Base-by-base conservation (phyloP, 2,329 filamentous ascomycete genomes). In the Alternaria brassicae region DNA sequence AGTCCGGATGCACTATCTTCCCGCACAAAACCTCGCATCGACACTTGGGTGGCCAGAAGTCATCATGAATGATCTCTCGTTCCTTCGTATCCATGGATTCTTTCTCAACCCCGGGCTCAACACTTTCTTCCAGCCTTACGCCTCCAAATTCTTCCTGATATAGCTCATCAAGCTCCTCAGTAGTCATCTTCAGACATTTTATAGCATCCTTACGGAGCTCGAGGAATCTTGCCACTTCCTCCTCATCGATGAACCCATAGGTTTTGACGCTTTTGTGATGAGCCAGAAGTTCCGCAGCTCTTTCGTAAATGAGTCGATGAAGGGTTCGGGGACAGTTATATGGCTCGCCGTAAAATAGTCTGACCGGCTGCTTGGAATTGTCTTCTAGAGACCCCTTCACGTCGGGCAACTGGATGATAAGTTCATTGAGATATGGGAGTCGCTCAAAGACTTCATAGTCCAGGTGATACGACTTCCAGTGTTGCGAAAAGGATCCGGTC, bases 271-370 rank as follows among this genome's bases (percentile, higher is more conserved):
- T 32, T 0, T 42, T 13, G 39, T 66, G 65, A 0, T 30, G 34
- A 0, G 64, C 67, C 4, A 74, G 32, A 0, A 56, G 62, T 7
- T 65, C 53, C 0, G 72, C 71, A 2, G 63, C 56, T 2, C 60
- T 61, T 53, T 74, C 72, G 25, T 72, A 75, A 6, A 75, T 71
- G 1, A 69, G 21, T 1, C 70, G 63, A 28, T 70, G 67, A 1
- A 75, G 37, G 0, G 53, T 52, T 3, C 73, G 66, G 0, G 70
- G 65, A 19, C 74, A 77, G 6, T 66, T 58, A 15, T 30, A 56
- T 1, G 53, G 57, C 0, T 62, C 48, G 0, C 60, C 27, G 37
- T 73, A 62, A 17, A 68, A 75, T 1, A 76, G 47, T 7, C n/a
- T 65, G 65, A 4, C 64, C 60, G 7, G 28, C 3, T 56, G 32